Evolutionary conservation across 192 early-diverging fungal genomes (phyloP), one percentile per base, ranked within the genome.

Genomic region (Coemansia sp.): DNA sequence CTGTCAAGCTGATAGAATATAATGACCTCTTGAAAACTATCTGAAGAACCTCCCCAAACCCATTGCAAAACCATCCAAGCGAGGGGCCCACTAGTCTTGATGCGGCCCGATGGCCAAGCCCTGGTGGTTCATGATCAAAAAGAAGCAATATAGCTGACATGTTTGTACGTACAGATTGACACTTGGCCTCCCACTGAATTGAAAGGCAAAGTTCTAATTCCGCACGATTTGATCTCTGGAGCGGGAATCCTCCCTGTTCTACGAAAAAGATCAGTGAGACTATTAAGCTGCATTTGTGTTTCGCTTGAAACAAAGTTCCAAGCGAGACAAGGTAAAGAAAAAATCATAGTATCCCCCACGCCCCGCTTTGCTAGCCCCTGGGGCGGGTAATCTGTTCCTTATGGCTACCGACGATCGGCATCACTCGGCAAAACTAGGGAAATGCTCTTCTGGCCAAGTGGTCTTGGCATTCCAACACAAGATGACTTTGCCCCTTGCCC

Each of bases 141-240:
- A n/a, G n/a, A n/a, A n/a, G n/a, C n/a, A n/a, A n/a, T n/a, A n/a
- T n/a, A n/a, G n/a, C n/a, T n/a, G n/a, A n/a, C n/a, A n/a, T n/a
- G n/a, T n/a, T n/a, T 79, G 77, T 79, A 55, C 57, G 56, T 57
- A 42, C 53, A 36, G 47, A 56, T 59, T 75, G 61, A 79, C 77
- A 68, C 77, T 62, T 36, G 55, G 48, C 41, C 43, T 41, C 42
- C 53, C 64, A 70, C 62, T n/a, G 58, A 67, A 37, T 3, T 37
- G 61, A 45, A 64, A 62, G 33, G 37, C 58, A 38, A 31, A 55
- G 72, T 59, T 76, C 73, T 76, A 81, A 76, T 65, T 31, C 48
- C 41, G 31, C 42, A 57, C 31, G 52, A 3, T n/a, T 72, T 64
- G 5, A 12, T 80, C 43, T 80, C 14, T 66, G 69, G 66, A 75